phyloP scores from a whole-genome alignment of 148 eudicot species.

The Hydrangea macrophylla region DNA sequence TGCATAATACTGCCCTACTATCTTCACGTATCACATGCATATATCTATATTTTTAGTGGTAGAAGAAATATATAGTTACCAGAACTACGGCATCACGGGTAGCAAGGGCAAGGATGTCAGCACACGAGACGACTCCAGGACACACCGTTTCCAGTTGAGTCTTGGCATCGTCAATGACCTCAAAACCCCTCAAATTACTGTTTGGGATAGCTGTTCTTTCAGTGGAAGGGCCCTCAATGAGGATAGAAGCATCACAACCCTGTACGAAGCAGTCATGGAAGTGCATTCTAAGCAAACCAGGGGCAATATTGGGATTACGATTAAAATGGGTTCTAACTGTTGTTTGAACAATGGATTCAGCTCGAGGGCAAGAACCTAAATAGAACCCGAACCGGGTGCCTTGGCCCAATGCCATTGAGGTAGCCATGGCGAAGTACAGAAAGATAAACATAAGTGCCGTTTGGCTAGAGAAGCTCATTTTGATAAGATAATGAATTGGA shows the following conservation, averaged over 20 bases:
- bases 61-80: too few relatives aligned
- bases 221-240: constrained; percentile 8
- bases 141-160: constrained; percentile 10
- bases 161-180: constrained; percentile 20
- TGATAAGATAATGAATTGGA: too few relatives aligned
- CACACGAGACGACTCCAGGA: constrained; percentile 25
- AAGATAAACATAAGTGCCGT: too few relatives aligned
- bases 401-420: constrained; percentile 8
- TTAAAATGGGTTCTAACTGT: constrained; percentile 1
- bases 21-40: too few relatives aligned
- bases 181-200: too few relatives aligned
- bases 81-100: too few relatives aligned
- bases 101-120: too few relatives aligned
- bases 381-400: constrained; percentile 9
- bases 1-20: too few relatives aligned
- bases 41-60: too few relatives aligned
- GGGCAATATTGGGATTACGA: constrained; percentile 2
- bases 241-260: constrained; percentile 22
- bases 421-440: neutral
- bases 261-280: too few relatives aligned
- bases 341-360: constrained; percentile 1
- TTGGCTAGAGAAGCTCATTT: too few relatives aligned
- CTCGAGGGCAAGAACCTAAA: neutral
- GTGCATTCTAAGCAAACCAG: constrained; percentile 15
- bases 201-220: constrained; percentile 17